Percentiles rank a stretch among this genome's conserved stretches.
Evolutionary conservation across 495 filamentous ascomycete species (phyloP).

Genomic region (Penicillium angulare): DNA sequence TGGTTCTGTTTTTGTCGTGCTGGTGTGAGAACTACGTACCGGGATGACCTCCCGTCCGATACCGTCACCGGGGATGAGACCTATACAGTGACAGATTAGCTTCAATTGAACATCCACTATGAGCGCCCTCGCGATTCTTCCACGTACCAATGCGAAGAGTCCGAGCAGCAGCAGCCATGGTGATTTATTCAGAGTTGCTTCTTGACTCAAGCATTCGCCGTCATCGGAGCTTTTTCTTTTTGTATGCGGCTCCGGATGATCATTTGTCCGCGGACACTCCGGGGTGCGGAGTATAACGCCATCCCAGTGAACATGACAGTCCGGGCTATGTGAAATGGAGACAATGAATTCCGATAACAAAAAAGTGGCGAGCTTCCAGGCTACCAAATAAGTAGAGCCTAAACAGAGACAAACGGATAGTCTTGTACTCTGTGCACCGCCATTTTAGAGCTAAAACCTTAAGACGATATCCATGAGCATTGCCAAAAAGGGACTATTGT

Average conservation of each 20-base stretch:
- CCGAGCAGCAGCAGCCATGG: slow-evolving; percentile 52
- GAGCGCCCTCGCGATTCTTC: no score
- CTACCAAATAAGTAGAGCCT: no score
- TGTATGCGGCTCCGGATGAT: slow-evolving; percentile 24
- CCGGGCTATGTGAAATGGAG: no score
- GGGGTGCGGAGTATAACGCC: slow-evolving; percentile 21
- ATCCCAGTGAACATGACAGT: no score
- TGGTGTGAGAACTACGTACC: slow-evolving; percentile 31
- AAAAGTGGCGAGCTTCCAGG: no score
- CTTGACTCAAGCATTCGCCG: slow-evolving; percentile 25
- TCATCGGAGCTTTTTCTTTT: slow-evolving; percentile 34
- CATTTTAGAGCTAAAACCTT: background rate
- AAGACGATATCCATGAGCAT: background rate
- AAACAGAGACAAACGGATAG: no score
- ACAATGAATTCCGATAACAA: no score
- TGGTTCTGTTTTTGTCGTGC: slow-evolving; percentile 5
- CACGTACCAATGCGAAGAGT: slow-evolving; percentile 60
- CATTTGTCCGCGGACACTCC: slow-evolving; percentile 21
- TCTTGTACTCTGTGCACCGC: no score
- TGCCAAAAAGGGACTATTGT: slow-evolving; percentile 13
- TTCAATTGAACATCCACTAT: slow-evolving; percentile 11
- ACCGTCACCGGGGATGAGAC: slow-evolving; percentile 96
- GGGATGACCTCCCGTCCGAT: slow-evolving; percentile 99
- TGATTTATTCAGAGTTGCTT: slow-evolving; percentile 26
- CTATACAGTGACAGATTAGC: slow-evolving; percentile 45